These are phyloP conservation scores for Leccinum uliginosum DNA, from an alignment of 768 basidiomycete genomes.

Conservation along the genomic window DNA sequence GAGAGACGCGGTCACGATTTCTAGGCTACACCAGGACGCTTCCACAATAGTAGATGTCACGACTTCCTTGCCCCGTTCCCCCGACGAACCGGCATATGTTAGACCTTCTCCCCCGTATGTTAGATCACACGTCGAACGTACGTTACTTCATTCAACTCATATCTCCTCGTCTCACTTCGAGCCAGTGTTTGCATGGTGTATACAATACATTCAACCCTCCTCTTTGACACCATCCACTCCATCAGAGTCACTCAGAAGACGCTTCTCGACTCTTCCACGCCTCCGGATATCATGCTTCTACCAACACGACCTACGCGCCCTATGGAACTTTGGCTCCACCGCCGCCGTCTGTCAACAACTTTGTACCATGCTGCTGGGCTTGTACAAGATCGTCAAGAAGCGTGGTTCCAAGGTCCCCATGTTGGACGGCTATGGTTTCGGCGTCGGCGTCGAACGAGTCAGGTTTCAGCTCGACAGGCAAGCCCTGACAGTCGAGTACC, in stretches of 20 bases:
- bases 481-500: conserved; percentile 77
- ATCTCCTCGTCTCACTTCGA: conserved; percentile 2
- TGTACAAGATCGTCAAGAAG: conserved; percentile 76
- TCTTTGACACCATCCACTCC: conserved; percentile 29
- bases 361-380: conserved; percentile 76
- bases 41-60: conserved; percentile 86
- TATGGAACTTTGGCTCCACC: conserved; percentile 76
- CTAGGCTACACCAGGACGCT: conserved; percentile 75
- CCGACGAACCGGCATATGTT: conserved; percentile 87
- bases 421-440: conserved; percentile 73
- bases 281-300: conserved; percentile 88
- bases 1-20: conserved; percentile 91
- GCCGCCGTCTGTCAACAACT: conserved; percentile 72
- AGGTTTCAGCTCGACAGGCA: conserved; percentile 81
- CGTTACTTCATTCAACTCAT: conserved; percentile 24
- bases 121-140: conserved; percentile 77
- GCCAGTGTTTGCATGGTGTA: conserved; percentile 89
- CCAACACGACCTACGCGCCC: conserved; percentile 87
- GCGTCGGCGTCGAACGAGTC: conserved; percentile 74
- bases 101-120: conserved; percentile 91
- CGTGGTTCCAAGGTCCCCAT: conserved; percentile 74
- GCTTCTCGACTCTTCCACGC: conserved; percentile 32
- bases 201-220: conserved; percentile 58
- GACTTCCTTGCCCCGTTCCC: conserved; percentile 88
- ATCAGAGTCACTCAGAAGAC: conserved; percentile 34